Base-by-base conservation (phyloP, 768 basidiomycete genomes). In the Bullera alba region DNA sequence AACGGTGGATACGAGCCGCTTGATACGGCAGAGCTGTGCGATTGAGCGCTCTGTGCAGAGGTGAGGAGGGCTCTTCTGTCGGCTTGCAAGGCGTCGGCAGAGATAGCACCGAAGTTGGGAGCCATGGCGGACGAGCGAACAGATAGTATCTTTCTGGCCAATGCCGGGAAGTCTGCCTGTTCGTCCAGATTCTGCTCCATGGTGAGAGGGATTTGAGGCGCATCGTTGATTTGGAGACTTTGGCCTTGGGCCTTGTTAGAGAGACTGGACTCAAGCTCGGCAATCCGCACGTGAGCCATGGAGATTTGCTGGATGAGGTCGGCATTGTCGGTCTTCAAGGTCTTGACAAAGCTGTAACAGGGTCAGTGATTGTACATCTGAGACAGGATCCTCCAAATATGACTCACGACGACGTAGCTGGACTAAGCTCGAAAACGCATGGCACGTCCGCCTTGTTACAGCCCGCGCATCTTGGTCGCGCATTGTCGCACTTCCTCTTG, bases 401-500 rank as follows among this genome's bases (percentile, higher is more conserved):
- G 12, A 53, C 62, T 47, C 34, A 64, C 62, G 51, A 36, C 6
- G 50, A 52, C 17, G 62, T 64, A 17, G 62, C 59, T n/a, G 62
- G 59, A 52, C 46, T 57, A 21, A 64, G 42, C 47, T 60, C 64
- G 34, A 59, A 60, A 0, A 63, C 53, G 44, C 65, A 60, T 38
- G 56, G 51, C 4, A 51, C 58, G 47, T 61, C 64, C 3, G 64
- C 57, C 43, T 62, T 62, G n/a, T 29, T 46, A 37, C 57, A 63
- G 2, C 61, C 62, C 19, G 51, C 53, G 48, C 62, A 63, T 26
- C 65, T 42, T 22, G 62, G 62, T 41, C 38, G 46, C 5, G 53
- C 51, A 35, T 56, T 56, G 36, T 67, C 65, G 35, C 65, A 67
- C 42, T 67, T 67, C 36, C 65, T 36, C 49, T 67, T 67, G 41